These are phyloP conservation scores for Microdochium bolleyi DNA, from an alignment of 2,329 filamentous ascomycete species.

Conservation along the genomic window DNA sequence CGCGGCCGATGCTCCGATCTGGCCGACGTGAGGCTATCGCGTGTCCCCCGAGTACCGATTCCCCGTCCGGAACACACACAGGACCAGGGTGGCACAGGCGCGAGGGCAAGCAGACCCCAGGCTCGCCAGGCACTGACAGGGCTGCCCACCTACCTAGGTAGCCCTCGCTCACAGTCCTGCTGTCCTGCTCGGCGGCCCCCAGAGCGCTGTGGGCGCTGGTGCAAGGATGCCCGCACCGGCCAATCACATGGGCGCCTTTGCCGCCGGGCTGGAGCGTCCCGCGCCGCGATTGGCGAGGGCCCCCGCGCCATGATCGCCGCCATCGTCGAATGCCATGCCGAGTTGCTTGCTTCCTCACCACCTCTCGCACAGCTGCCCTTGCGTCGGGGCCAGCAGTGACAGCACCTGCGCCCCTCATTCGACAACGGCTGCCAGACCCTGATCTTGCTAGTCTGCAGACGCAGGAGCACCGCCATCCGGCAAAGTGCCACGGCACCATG, in stretches of 20 bases:
- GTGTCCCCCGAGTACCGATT: too few species aligned
- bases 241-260: constrained; percentile 7
- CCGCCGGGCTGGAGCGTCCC: constrained; percentile 3
- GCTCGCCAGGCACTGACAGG: too few species aligned
- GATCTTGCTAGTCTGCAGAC: not conserved
- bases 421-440: not conserved
- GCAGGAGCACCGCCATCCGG: not conserved
- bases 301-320: not conserved
- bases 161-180: too few species aligned
- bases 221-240: constrained; percentile 2
- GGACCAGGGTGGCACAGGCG: too few species aligned
- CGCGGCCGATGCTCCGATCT: too few species aligned
- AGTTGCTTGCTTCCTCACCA: not conserved
- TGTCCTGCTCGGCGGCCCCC: too few species aligned
- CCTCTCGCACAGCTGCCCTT: not conserved
- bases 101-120: too few species aligned
- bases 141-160: too few species aligned
- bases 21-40: too few species aligned
- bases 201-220: not conserved
- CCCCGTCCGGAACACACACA: too few species aligned
- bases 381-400: not conserved
- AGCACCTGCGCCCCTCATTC: not conserved
- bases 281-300: not conserved
- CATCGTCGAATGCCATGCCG: not conserved
- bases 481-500: not conserved